Conservation (phyloP, 495 filamentous ascomycete species). For the Cercophora newfieldiana region DNA sequence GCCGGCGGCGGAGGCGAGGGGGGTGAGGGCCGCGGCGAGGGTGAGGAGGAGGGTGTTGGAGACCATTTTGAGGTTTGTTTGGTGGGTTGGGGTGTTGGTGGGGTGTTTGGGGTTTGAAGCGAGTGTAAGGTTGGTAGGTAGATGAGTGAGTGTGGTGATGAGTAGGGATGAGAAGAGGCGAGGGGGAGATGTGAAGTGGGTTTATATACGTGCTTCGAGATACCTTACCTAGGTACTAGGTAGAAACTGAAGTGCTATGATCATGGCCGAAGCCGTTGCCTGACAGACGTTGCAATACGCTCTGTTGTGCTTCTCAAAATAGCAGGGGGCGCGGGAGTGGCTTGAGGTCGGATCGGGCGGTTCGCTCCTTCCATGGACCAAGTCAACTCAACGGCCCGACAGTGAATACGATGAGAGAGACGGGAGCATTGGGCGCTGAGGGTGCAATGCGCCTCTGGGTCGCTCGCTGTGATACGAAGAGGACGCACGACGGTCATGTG, state of each 20-base stretch:
- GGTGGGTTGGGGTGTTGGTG: not conserved
- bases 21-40: constrained; percentile 23
- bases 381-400: not conserved
- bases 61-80: constrained; percentile 20
- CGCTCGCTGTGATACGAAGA: constrained; percentile 1
- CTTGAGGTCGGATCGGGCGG: not conserved
- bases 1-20: constrained; percentile 44
- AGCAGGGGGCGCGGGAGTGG: not conserved
- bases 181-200: not conserved
- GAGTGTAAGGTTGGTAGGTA: not conserved
- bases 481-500: not conserved
- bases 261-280: too few species aligned
- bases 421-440: not conserved
- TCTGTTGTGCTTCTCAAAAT: not conserved
- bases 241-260: too few species aligned
- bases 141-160: constrained; percentile 3
- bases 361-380: not conserved
- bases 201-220: not conserved
- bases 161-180: not conserved
- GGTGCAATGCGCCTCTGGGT: not conserved
- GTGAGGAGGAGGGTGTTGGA: constrained; percentile 22
- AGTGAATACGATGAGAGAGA: not conserved
- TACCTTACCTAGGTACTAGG: not conserved
- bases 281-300: not conserved
- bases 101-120: constrained; percentile 4